These are phyloP conservation scores for Ophiocordyceps sinensis DNA, from an alignment of 2,329 filamentous ascomycete species.

Conservation along the genomic window DNA sequence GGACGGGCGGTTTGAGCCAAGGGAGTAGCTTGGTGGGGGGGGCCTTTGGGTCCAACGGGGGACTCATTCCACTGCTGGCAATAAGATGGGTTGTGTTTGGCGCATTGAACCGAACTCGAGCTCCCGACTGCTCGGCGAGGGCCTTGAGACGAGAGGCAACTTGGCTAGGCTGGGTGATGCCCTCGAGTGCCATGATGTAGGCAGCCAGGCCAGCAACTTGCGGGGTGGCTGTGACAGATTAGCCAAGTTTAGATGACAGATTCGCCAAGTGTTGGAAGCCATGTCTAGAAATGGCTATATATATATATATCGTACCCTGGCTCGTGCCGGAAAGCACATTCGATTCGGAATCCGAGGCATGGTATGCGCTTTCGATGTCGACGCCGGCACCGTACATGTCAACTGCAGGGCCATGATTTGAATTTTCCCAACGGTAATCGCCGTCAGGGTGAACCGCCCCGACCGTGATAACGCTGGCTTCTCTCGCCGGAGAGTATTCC, in stretches of 20 bases:
- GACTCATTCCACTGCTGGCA: background rate
- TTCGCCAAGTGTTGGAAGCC: no score
- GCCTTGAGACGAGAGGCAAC: conserved; percentile 24
- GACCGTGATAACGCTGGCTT: conserved; percentile 35
- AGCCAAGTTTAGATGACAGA: no score
- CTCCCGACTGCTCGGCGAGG: background rate
- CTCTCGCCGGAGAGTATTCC: conserved; percentile 29
- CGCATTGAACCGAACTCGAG: background rate
- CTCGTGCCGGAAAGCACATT: conserved; percentile 29
- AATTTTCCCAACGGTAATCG: conserved; percentile 23
- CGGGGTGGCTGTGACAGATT: conserved; percentile 40
- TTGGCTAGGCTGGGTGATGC: conserved; percentile 21
- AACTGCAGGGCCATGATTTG: conserved; percentile 33
- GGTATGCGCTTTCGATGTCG: conserved; percentile 14
- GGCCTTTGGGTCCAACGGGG: background rate
- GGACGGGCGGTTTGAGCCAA: no score
- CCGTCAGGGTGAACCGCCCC: conserved; percentile 25
- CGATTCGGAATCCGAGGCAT: background rate
- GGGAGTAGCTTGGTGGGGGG: background rate
- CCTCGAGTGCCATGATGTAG: conserved; percentile 34
- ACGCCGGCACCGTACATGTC: conserved; percentile 38
- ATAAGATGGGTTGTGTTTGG: background rate
- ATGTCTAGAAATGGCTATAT: no score
- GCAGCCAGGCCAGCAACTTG: conserved; percentile 43
- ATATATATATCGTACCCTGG: no score